Conservation (phyloP, 768 basidiomycete genomes). For the Peribolospora kevripleyi region DNA sequence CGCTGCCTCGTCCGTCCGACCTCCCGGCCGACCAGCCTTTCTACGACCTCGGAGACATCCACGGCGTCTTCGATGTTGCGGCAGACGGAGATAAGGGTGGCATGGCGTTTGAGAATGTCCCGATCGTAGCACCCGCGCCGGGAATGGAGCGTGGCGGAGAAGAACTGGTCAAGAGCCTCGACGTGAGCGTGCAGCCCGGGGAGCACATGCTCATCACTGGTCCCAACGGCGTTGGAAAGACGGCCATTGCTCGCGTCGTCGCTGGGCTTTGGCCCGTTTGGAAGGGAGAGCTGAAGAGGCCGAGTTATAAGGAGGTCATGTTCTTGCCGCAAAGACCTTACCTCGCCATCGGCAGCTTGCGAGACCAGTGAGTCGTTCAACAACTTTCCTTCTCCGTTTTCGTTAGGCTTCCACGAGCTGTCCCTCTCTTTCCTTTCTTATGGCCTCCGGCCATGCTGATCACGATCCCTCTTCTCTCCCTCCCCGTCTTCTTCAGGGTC, state of each 20-base stretch:
- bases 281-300: constrained; percentile 23
- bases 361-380: constrained; percentile 41
- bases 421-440: not conserved
- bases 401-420: not conserved
- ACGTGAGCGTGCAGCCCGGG: constrained; percentile 34
- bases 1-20: constrained; percentile 24
- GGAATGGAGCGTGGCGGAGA: constrained; percentile 20
- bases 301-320: constrained; percentile 29
- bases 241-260: constrained; percentile 32
- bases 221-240: constrained; percentile 23
- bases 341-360: constrained; percentile 60
- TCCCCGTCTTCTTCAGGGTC: constrained; percentile 23
- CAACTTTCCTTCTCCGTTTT: not conserved
- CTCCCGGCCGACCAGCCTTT: constrained; percentile 23
- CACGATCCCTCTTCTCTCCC: not conserved
- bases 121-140: constrained; percentile 23
- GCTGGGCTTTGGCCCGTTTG: constrained; percentile 62
- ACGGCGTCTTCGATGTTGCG: constrained; percentile 23
- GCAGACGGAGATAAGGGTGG: not conserved
- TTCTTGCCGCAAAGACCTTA: constrained; percentile 82
- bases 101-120: constrained; percentile 20
- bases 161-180: constrained; percentile 47
- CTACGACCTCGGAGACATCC: constrained; percentile 42
- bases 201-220: constrained; percentile 88
- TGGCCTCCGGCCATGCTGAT: too few species aligned